Evolutionary conservation across 2,329 filamentous ascomycete species (phyloP), one percentile per base, ranked within the genome.

Genomic region (Dendrostoma leiphaemia): DNA sequence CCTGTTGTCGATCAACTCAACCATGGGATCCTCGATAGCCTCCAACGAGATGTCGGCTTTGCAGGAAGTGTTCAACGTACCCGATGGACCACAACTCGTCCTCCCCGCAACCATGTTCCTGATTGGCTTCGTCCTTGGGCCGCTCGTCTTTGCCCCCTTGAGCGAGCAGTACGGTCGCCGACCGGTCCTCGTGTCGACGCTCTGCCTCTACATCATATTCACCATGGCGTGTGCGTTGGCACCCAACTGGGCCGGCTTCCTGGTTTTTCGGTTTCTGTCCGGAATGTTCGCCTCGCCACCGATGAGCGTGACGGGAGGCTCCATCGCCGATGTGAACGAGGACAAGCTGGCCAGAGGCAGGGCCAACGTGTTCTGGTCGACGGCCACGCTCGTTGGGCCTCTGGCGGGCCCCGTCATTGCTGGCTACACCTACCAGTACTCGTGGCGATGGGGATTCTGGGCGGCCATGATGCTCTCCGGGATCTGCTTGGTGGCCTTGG

Each of bases 371-470:
- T 32, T 58, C 12, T 66, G 63, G 63, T 62, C 59, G 0, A 61
- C 60, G 1, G 56, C 59, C 4, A 62, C 62, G 9, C 60, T 64
- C 13, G 43, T 64, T 17, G 64, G 63, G 7, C 63, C 64, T 4
- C 50, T 66, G n/a, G 58, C 47, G 3, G 64, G 58, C 6, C 64
- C 64, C 2, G 58, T 66, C 6, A 13, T 66, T 13, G 47, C 60
- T 5, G 64, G 64, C 1, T 66, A 61, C 38, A 51, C 59, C 6
- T 56, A 58, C 7, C 51, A 40, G 1, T 23, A 54, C 5, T 64
- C 61, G 3, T 65, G 63, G 63, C 43, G 57, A n/a, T 64, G 62
- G 53, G 58, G 48, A 7, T 65, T 66, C 40, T 65, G 64, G 64
- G 60, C 60, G 24, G 57, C 57, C 31, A 51, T 64, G 28, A 58